Base-by-base conservation (phyloP, 768 basidiomycete species). In the Auriscalpium vulgare region DNA sequence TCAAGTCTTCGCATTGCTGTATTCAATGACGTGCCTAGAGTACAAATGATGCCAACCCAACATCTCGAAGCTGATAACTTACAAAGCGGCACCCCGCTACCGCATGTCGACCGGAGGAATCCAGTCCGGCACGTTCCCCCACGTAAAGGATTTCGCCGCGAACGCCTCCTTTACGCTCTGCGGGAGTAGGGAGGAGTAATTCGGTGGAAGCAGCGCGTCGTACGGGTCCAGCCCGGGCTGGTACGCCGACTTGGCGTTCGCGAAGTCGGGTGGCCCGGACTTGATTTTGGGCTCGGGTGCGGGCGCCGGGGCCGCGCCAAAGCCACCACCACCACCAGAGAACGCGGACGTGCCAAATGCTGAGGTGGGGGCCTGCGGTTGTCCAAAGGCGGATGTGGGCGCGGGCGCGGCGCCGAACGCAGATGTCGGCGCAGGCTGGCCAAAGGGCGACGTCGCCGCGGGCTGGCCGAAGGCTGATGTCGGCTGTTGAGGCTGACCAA, bases 81-180 rank as follows among this genome's bases (percentile, higher is more conserved):
- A 29, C 29, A 29, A 5, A 5, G 29, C 29, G 29, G 29, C 29
- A 29, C 29, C 29, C 29, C 29, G 29, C 29, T 29, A 83, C 55
- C 83, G 72, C 56, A 82, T 67, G 60, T 81, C 79, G 43, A 78
- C 51, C 6, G 85, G 87, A 37, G 87, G 87, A 54, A 83, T 72
- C 82, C 82, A 87, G 50, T 86, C 85, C 1, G 87, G 87, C 47
- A 88, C 74, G 56, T 77, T 78, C 49, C 67, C 83, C 80, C 74
- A 79, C 81, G 64, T 79, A 77, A 65, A 88, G 87, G 66, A 68
- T 78, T 51, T 70, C 68, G 43, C 70, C 55, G 71, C 64, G 57
- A 87, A 88, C 34, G 83, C 83, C 4, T 74, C 74, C 60, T 73
- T 65, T 38, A 74, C 77, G 4, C 63, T 63, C 36, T 69, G 63